Base-by-base conservation (phyloP, 345 rosid species). In the Isatis tinctoria region DNA sequence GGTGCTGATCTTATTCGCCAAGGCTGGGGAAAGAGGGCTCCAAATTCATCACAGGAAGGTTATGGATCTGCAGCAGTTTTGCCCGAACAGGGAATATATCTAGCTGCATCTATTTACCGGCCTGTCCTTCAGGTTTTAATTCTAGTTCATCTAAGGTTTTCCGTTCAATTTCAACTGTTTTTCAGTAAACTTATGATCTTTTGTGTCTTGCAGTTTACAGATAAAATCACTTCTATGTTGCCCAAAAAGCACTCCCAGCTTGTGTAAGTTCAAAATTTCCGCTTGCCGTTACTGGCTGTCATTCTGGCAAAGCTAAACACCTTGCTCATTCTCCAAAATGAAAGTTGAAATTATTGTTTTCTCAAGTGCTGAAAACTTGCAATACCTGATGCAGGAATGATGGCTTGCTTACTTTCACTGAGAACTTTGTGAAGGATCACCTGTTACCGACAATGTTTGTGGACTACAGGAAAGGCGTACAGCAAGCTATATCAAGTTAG, bases 401-500 rank as follows among this genome's bases (percentile, higher is more conserved):
- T 83, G 99, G 98, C 80, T 83, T 95, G 84, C 87, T 90, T 51
- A 77, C 93, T 66, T 95, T 95, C 82, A 85, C 94, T 79, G 99
- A 95, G 85, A 95, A 92, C 85, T 90, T 95, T 79, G 88, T 90
- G 69, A 92, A 95, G 88, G 99, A 95, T 78, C 99, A 92, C 82
- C 86, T 95, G 74, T 81, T 92, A 57, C 99, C 99, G 58, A 90
- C 98, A 33, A 88, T 95, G 94, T 92, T 92, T 76, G 98, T 90
- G 72, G 99, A 95, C 81, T 95, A 95, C 73, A 86, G 99, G 61
- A 95, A 95, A 83, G 91, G 96, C 40, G 97, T 95, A 70, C 99
- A 95, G 67, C 98, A 92, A 82, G 99, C 99, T 67, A 95, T 95
- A 88, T 92, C 99, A 84, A 92, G 99, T 74, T 88, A 83, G 90